Evolutionary conservation across 2,329 filamentous ascomycete genomes (phyloP).

Genomic region (Lasiodiplodia gonubiensis): DNA sequence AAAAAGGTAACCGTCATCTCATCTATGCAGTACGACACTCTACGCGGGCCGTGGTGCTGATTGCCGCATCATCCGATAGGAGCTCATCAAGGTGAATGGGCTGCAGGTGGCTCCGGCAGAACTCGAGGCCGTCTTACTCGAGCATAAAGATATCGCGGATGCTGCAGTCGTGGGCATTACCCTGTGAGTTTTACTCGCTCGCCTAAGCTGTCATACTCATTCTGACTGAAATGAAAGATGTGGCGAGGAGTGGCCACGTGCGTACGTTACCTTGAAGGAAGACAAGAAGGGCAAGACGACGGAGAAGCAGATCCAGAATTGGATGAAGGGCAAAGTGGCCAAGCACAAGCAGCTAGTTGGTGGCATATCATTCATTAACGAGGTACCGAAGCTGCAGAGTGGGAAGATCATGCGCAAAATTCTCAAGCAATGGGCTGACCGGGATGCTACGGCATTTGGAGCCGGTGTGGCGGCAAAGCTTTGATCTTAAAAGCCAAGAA

Average conservation of each 20-base stretch:
- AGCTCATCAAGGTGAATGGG: slow-evolving; percentile 68
- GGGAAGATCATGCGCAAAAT: slow-evolving; percentile 67
- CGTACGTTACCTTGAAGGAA: slow-evolving; percentile 59
- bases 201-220: not conserved
- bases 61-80: slow-evolving; percentile 37
- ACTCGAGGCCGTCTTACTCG: slow-evolving; percentile 62
- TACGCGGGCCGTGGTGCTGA: slow-evolving; percentile 12
- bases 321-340: slow-evolving; percentile 68
- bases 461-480: slow-evolving; percentile 28
- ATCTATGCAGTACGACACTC: too few relatives aligned
- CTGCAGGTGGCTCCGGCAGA: slow-evolving; percentile 67
- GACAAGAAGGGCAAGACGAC: slow-evolving; percentile 48
- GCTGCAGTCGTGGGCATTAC: slow-evolving; percentile 71
- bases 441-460: slow-evolving; percentile 52
- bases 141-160: slow-evolving; percentile 64
- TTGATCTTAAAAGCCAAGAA: not conserved
- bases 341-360: slow-evolving; percentile 72
- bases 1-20: slow-evolving; percentile 58
- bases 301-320: slow-evolving; percentile 63
- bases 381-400: slow-evolving; percentile 63
- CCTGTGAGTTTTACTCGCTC: slow-evolving; percentile 43
- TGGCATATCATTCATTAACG: slow-evolving; percentile 71
- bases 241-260: slow-evolving; percentile 51
- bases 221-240: not conserved
- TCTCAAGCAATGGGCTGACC: slow-evolving; percentile 63